phyloP scores from a whole-genome alignment of 306 rosid genomes.

The Arachis hypogaea region DNA sequence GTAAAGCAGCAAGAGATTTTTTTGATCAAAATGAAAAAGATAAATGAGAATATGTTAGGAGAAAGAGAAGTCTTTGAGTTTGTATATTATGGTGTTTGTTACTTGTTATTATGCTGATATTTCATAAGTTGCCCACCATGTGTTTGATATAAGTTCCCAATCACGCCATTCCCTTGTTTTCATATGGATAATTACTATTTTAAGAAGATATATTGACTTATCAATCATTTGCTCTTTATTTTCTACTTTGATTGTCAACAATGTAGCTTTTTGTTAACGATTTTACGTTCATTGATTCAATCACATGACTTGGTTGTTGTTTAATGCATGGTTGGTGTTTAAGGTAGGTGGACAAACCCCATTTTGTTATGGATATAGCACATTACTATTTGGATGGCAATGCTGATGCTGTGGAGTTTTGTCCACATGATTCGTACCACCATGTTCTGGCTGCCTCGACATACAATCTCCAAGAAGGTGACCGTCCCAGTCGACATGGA shows the following conservation, averaged over 20 bases:
- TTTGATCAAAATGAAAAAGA: too few species aligned
- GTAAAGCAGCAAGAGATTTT: too few species aligned
- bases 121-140: background rate
- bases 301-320: background rate
- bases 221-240: background rate
- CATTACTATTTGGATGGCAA: slow-evolving; percentile 77
- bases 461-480: slow-evolving; percentile 77
- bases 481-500: slow-evolving; percentile 65
- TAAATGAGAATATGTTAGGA: background rate
- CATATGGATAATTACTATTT: too few species aligned
- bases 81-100: background rate
- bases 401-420: slow-evolving; percentile 91
- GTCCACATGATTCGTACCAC: slow-evolving; percentile 58
- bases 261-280: background rate
- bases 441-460: slow-evolving; percentile 82
- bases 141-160: slow-evolving; percentile 1
- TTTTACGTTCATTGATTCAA: background rate
- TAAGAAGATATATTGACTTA: background rate
- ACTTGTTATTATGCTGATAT: background rate
- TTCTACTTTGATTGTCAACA: background rate
- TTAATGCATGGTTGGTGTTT: background rate
- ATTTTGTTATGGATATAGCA: slow-evolving; percentile 68
- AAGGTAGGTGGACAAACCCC: background rate
- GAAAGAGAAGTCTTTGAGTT: background rate
- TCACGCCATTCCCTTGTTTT: background rate